Percentiles rank a stretch among this genome's conserved stretches.
phyloP scores from a whole-genome alignment of 371 early-diverging fungal species.

The Cladochytrium tenue region DNA sequence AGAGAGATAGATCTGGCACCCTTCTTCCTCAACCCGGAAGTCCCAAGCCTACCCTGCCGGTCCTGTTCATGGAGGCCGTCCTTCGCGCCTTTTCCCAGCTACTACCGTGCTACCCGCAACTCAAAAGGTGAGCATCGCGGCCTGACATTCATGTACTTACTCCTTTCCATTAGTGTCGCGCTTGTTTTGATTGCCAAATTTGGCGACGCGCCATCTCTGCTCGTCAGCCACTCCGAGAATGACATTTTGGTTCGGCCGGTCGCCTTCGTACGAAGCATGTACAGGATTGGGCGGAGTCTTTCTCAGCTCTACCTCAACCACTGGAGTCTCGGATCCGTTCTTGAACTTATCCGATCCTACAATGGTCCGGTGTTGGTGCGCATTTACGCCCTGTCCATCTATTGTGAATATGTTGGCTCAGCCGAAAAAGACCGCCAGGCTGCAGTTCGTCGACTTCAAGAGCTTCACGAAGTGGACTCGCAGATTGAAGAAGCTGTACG shows the following conservation, averaged over 20 bases:
- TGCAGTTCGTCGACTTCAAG: not conserved
- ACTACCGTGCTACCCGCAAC: conserved; percentile 9
- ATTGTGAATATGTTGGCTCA: not conserved
- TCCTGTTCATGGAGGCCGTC: too few species aligned
- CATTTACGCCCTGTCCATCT: not conserved
- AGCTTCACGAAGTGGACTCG: not conserved
- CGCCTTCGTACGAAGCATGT: not conserved
- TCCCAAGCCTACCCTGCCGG: too few species aligned
- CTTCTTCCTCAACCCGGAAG: too few species aligned
- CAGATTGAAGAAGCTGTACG: conserved; percentile 6
- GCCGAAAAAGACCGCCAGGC: conserved; percentile 1
- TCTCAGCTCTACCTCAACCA: conserved; percentile 22
- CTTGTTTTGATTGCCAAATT: too few species aligned
- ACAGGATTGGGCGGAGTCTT: conserved; percentile 28
- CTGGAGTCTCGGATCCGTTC: not conserved
- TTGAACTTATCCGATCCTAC: not conserved
- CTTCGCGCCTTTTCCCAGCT: conserved; percentile 6
- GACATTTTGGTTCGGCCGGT: too few species aligned
- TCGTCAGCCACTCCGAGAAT: too few species aligned
- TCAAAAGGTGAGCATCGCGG: too few species aligned
- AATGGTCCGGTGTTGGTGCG: not conserved
- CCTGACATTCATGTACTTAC: too few species aligned
- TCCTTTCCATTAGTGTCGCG: too few species aligned
- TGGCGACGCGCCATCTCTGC: too few species aligned
- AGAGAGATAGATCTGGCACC: too few species aligned